Base-by-base conservation (phyloP, 257 asterid species). In the Ehretia macrophylla region DNA sequence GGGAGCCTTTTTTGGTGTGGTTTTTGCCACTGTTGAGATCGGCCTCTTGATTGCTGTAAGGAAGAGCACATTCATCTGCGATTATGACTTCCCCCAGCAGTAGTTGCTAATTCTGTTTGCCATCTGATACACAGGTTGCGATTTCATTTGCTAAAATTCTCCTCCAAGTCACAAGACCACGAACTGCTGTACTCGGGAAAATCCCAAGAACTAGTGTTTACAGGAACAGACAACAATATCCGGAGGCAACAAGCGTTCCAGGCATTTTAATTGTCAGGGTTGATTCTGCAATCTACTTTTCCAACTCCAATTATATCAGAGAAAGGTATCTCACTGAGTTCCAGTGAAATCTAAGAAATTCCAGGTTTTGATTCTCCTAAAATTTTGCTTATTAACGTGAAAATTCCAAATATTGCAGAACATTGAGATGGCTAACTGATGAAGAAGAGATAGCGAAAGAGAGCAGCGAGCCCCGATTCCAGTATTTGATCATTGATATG, bases 341-440 rank as follows among this genome's bases (percentile, higher is more conserved):
- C 35, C 35, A 27, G 35, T 27, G 35, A 27, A 27, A 27, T 27
- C 35, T 27, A 6, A 27, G 35, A 27, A 27, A 27, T 27, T 27
- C 35, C 35, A 27, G 35, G 4, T 27, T 27, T 6, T 27, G n/a
- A n/a, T n/a, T n/a, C n/a, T n/a, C n/a, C n/a, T n/a, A n/a, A n/a
- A 27, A 27, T 27, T 27, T 27, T 27, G 6, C 35, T 27, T 1
- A 27, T 27, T 27, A 27, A 27, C 6, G 4, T 27, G 35, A 27
- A 27, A 27, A 1, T 27, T 27, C 4, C 3, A 27, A 14, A 4
- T 42, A 38, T 51, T 57, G 52, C 77, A 81, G 85, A 77, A 55
- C 61, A 62, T 55, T 89, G 70, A 86, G 95, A 67, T 58, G 84
- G 87, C 64, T 86, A 22, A n/a, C 59, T 12, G 97, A 89, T 63